A percentile compares a stretch with the other conserved stretches of the same genome.
Evolutionary conservation across 2,329 filamentous ascomycete genomes (phyloP).

Genomic region (Calonectria ilicicola): DNA sequence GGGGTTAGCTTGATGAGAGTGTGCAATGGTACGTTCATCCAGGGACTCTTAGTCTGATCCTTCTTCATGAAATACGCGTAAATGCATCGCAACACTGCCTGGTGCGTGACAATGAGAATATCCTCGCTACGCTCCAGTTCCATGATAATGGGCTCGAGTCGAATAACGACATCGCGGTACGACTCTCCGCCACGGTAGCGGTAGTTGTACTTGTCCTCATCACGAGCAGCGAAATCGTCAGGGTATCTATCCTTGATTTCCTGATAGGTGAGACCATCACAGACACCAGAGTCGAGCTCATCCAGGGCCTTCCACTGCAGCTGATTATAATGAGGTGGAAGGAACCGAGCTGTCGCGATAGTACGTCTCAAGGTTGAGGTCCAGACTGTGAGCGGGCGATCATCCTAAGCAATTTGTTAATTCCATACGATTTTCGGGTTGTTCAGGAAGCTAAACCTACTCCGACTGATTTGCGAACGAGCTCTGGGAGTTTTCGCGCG

Average conservation of each 20-base stretch:
- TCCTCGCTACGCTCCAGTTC: constrained; percentile 96
- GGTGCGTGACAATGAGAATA: constrained; percentile 97
- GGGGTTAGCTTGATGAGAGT: constrained; percentile 97
- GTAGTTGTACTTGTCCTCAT: constrained; percentile 99
- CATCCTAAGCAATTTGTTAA: constrained; percentile 57
- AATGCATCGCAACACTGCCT: constrained; percentile 95
- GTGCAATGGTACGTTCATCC: constrained; percentile 98
- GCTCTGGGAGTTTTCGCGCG: constrained; percentile 83
- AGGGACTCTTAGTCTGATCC: constrained; percentile 90
- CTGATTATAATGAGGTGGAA: constrained; percentile 87
- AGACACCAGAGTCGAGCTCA: constrained; percentile 95
- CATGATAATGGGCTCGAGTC: constrained; percentile 99
- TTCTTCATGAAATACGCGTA: constrained; percentile 99
- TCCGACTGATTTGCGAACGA: constrained; percentile 88
- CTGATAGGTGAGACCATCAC: constrained; percentile 95
- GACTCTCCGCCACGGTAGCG: constrained; percentile 97
- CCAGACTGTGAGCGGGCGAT: constrained; percentile 72
- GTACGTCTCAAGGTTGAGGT: constrained; percentile 80
- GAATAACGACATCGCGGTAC: constrained; percentile 96
- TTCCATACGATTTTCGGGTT: background rate
- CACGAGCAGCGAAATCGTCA: constrained; percentile 93
- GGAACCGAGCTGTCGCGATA: constrained; percentile 88
- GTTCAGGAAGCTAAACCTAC: constrained; percentile 62
- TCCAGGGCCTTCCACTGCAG: constrained; percentile 99
- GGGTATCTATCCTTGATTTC: constrained; percentile 93